A percentile compares a stretch with the other conserved stretches of the same genome.
phyloP scores from a whole-genome alignment of 2,329 filamentous ascomycete genomes.

The Leptographium lundbergii region DNA sequence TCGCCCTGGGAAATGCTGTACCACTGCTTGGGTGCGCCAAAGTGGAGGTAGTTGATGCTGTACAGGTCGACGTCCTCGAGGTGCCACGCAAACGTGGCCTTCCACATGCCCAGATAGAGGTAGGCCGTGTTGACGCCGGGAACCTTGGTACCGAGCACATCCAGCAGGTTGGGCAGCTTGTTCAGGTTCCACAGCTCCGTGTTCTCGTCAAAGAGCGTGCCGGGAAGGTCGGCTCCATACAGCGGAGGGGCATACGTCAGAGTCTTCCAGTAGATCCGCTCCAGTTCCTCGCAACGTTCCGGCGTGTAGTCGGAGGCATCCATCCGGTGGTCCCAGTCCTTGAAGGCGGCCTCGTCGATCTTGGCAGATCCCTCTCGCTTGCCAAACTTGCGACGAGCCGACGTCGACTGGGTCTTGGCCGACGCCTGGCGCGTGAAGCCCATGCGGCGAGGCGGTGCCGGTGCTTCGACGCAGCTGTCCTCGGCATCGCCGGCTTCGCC shows the following conservation, averaged over 20 bases:
- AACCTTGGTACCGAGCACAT: constrained; percentile 88
- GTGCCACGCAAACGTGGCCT: constrained; percentile 98
- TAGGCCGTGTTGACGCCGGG: constrained; percentile 98
- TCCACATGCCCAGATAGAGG: constrained; percentile 98
- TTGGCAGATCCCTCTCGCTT: constrained; percentile 63
- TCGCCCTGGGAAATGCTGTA: constrained; percentile 98
- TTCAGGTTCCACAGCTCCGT: constrained; percentile 87
- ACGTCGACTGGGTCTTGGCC: constrained; percentile 60
- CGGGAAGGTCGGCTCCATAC: constrained; percentile 93
- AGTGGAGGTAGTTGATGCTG: constrained; percentile 99
- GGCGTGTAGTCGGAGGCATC: constrained; percentile 78
- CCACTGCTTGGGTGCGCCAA: constrained; percentile 97
- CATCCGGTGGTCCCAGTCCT: constrained; percentile 81
- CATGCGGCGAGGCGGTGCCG: constrained; percentile 28
- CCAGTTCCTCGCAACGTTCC: constrained; percentile 87
- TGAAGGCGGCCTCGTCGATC: constrained; percentile 83
- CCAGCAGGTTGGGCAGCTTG: constrained; percentile 82
- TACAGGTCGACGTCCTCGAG: constrained; percentile 96
- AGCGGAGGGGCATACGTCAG: constrained; percentile 88
- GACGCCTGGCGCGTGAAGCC: constrained; percentile 37
- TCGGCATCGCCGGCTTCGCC: constrained; percentile 31
- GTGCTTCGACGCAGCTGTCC: neutral
- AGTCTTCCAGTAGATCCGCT: constrained; percentile 94
- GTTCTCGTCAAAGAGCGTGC: constrained; percentile 80
- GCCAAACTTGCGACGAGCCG: constrained; percentile 78